Percentiles rank a stretch among this genome's conserved stretches.
Conservation (phyloP, 2,329 filamentous ascomycete species). For the Ophiostoma perfectum region DNA sequence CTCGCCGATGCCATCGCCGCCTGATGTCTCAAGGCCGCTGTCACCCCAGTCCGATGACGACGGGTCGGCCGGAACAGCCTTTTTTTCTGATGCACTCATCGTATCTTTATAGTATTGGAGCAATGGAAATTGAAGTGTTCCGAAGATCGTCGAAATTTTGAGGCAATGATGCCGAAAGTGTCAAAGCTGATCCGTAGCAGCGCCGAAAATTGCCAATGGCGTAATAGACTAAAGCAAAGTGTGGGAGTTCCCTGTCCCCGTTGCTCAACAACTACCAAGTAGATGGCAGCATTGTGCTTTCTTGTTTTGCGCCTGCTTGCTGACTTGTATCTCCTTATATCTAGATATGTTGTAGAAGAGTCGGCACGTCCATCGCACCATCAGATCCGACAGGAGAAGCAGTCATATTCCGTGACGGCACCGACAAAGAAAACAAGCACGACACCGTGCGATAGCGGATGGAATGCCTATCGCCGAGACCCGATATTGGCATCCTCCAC, state of each 20-base stretch:
- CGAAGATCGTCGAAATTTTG: too few species aligned
- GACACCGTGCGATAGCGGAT: background rate
- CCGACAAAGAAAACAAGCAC: background rate
- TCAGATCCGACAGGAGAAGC: background rate
- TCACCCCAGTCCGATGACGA: background rate
- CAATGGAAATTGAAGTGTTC: too few species aligned
- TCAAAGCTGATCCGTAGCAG: too few species aligned
- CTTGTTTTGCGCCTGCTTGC: background rate
- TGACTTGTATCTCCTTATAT: too few species aligned
- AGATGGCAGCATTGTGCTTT: background rate
- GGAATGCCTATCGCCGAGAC: background rate
- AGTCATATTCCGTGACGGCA: background rate
- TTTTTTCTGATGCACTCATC: background rate
- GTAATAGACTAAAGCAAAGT: background rate
- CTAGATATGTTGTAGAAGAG: background rate
- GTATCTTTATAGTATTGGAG: too few species aligned
- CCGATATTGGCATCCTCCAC: background rate
- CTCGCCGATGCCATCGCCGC: background rate
- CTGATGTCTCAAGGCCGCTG: background rate
- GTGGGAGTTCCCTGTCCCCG: background rate
- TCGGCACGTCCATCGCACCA: background rate
- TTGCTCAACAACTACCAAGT: background rate
- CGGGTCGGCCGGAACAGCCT: background rate
- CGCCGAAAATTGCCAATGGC: background rate
- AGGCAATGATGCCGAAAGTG: too few species aligned